Evolutionary conservation across 345 rosid species (phyloP).

Genomic region (Boechera stricta): DNA sequence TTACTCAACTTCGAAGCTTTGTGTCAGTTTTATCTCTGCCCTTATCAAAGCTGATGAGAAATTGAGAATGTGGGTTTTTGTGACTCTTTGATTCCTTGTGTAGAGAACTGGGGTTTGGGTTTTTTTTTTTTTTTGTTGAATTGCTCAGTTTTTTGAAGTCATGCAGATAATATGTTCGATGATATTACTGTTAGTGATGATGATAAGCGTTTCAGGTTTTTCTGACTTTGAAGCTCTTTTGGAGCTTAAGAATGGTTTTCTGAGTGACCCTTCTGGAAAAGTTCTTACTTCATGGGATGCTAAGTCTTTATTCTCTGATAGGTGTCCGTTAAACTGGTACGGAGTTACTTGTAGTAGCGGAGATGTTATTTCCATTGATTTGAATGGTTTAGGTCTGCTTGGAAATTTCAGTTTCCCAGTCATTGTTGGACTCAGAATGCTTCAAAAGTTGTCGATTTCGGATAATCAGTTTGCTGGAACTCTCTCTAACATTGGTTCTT

Average conservation of each 20-base stretch:
- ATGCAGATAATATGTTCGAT: slow-evolving; percentile 63
- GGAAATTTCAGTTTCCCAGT: slow-evolving; percentile 75
- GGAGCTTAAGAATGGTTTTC: slow-evolving; percentile 73
- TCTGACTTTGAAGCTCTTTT: slow-evolving; percentile 80
- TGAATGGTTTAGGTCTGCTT: slow-evolving; percentile 63
- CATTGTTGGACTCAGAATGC: slow-evolving; percentile 59
- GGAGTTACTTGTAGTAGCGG: slow-evolving; percentile 74
- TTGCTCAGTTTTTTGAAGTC: slow-evolving; percentile 46
- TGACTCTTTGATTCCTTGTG: slow-evolving; percentile 7
- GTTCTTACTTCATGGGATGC: slow-evolving; percentile 72
- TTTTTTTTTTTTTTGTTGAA: neutral
- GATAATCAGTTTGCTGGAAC: slow-evolving; percentile 70
- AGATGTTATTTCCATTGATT: slow-evolving; percentile 61
- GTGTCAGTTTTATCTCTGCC: neutral
- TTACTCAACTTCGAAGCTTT: neutral
- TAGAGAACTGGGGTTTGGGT: neutral
- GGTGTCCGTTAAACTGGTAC: slow-evolving; percentile 76
- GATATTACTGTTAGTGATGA: slow-evolving; percentile 49
- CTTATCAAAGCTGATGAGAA: neutral
- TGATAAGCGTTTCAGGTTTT: slow-evolving; percentile 51
- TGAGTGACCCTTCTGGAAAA: slow-evolving; percentile 62
- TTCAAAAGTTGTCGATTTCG: slow-evolving; percentile 68
- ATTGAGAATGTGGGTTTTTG: slow-evolving; percentile 10
- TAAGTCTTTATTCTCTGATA: slow-evolving; percentile 64
- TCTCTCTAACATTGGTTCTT: slow-evolving; percentile 62